Evolutionary conservation across 2,329 filamentous ascomycete genomes (phyloP), one percentile per base, ranked within the genome.

Genomic region (Ophiostoma perfectum): DNA sequence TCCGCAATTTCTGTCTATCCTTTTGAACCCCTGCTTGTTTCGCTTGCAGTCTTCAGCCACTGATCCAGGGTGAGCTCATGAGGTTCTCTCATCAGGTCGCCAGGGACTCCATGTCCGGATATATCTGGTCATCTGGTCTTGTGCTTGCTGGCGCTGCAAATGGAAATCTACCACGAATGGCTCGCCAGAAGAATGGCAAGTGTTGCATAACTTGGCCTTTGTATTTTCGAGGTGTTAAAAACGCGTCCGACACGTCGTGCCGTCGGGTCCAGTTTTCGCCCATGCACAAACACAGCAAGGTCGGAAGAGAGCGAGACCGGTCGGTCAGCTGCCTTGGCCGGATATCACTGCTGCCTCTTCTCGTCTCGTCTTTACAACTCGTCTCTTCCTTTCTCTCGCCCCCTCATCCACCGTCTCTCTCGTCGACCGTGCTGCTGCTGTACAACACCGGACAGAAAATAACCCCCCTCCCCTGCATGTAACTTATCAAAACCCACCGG

Each of bases 381-480:
- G 3, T 12, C 12, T 7, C 49, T 8, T 55, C 11, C 27, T 58
- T 7, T 42, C 36, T 27, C 36, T 58, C 42, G 42, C 5, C n/a
- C 49, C 4, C 18, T 41, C 58, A 16, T 42, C 36, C 12, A n/a
- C 58, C n/a, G 58, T 42, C 58, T n/a, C 41, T 42, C 36, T 18
- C 39, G 44, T n/a, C n/a, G n/a, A n/a, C n/a, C n/a, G n/a, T n/a
- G 41, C 49, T 27, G 14, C 27, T 44, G 39, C 7, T 63, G 39
- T 63, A 42, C 39, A 41, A 63, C 60, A 42, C 60, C 60, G 60
- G 39, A 39, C 39, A 63, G 60, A 63, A 63, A 63, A 16, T 18
- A 55, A 41, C 58, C 60, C 6, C 16, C 39, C 14, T 8, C 39
- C 60, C 60, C 60, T 63, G 38, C 16, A 63, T 39, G n/a, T n/a